Evolutionary conservation across 495 filamentous ascomycete genomes (phyloP).

Genomic region (Lasiosphaeris hirsuta): DNA sequence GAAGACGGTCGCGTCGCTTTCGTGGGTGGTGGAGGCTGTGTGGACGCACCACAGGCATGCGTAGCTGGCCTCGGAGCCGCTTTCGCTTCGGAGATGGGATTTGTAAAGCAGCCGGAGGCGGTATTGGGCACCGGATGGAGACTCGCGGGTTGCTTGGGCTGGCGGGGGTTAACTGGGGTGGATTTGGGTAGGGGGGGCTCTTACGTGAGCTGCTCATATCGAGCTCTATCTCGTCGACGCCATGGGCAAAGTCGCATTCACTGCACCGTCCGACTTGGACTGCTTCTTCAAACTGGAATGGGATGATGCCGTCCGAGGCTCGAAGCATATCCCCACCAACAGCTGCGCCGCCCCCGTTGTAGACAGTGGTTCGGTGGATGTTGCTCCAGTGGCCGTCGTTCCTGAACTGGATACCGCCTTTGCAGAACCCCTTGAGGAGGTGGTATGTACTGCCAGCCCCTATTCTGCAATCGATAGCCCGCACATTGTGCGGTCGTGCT

Average conservation of each 20-base stretch:
- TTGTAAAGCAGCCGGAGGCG: slow-evolving; percentile 39
- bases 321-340: slow-evolving; percentile 19
- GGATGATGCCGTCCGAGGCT: slow-evolving; percentile 21
- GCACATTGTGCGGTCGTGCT: slow-evolving; percentile 2
- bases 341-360: slow-evolving; percentile 9
- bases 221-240: slow-evolving; percentile 27
- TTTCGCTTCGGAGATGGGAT: slow-evolving; percentile 28
- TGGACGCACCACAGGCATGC: slow-evolving; percentile 38
- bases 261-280: slow-evolving; percentile 27
- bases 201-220: slow-evolving; percentile 31
- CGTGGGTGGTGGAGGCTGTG: slow-evolving; percentile 23
- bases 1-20: slow-evolving; percentile 42
- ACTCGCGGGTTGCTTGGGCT: slow-evolving; percentile 22
- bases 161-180: slow-evolving; percentile 6
- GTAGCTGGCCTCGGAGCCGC: slow-evolving; percentile 22
- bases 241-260: slow-evolving; percentile 34
- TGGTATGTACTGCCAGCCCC: slow-evolving; percentile 21
- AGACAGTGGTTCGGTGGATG: slow-evolving; percentile 19
- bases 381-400: slow-evolving; percentile 23
- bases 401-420: slow-evolving; percentile 22
- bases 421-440: slow-evolving; percentile 24
- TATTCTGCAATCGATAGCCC: slow-evolving; percentile 21
- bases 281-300: slow-evolving; percentile 18
- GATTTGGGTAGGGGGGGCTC: neutral
- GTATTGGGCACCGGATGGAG: slow-evolving; percentile 26